phyloP scores from a whole-genome alignment of 495 filamentous ascomycete species.

The Cercophora scortea region DNA sequence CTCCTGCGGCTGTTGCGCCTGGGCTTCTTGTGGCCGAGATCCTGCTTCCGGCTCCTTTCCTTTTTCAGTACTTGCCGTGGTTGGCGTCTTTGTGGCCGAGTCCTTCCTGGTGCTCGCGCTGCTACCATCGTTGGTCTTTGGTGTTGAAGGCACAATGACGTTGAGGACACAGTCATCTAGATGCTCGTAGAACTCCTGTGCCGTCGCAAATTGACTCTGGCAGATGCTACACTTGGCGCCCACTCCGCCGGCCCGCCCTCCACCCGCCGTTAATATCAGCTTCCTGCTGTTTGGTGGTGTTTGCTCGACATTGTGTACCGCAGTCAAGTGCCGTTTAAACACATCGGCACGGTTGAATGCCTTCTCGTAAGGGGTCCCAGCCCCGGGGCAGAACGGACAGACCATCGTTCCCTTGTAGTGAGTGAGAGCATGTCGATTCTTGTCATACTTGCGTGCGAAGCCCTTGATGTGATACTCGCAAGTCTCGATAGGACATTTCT shows the following conservation, averaged over 20 bases:
- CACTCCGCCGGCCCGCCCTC: conserved; percentile 36
- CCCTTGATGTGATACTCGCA: conserved; percentile 96
- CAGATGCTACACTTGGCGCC: conserved; percentile 97
- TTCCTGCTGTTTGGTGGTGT: conserved; percentile 91
- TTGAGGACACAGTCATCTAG: conserved; percentile 95
- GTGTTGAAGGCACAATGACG: conserved; percentile 83
- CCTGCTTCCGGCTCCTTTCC: conserved; percentile 19
- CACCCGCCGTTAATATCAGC: conserved; percentile 23
- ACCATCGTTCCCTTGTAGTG: conserved; percentile 99
- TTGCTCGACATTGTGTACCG: conserved; percentile 91
- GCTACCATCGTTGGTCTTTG: conserved; percentile 36
- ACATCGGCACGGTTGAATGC: conserved; percentile 98
- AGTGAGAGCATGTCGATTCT: conserved; percentile 95
- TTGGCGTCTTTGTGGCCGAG: conserved; percentile 20
- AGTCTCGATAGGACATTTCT: conserved; percentile 90
- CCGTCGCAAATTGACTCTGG: conserved; percentile 76
- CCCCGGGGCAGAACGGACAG: conserved; percentile 92
- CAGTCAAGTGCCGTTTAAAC: conserved; percentile 94
- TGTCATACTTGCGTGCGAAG: conserved; percentile 97
- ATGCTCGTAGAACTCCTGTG: conserved; percentile 98
- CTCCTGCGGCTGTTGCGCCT: conserved; percentile 4
- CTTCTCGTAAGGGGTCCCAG: conserved; percentile 88
- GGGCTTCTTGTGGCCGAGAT: conserved; percentile 5
- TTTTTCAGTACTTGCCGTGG: conserved; percentile 21
- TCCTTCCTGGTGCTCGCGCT: conserved; percentile 20